Evolutionary conservation across 768 basidiomycete genomes (phyloP), one percentile per base, ranked within the genome.

Genomic region (Collybiopsis luxurians): DNA sequence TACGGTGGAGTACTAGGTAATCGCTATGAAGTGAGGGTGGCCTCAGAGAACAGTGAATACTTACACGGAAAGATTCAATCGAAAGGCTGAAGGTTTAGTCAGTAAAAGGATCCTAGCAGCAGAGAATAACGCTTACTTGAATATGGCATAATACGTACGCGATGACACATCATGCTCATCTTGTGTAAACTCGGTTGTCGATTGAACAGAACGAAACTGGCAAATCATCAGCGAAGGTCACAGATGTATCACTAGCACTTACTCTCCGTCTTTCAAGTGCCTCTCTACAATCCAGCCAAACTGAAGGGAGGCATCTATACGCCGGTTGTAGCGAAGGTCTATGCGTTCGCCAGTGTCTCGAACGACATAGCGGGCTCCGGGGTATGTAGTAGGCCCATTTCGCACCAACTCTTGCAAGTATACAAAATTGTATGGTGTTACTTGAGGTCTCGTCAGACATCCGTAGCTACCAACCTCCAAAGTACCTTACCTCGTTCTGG

Each of bases 151-250:
- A 98, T 75, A 66, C 90, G 93, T 27, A 98, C 92, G 31, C 95
- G 86, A 76, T 98, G 97, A 71, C 92, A 92, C 97, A 98, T 98
- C 97, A 98, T 98, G 80, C 94, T 96, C 97, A 98, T 98, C 73
- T 99, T 99, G 73, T 99, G 97, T 71, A 98, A 73, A 81, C 87
- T 91, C 11, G 97, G 97, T 69, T 99, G 97, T 53, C 97, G 95
- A 71, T 99, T 98, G 78, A 99, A 98, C 52, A 99, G 75, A 19
- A 98, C 91, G 63, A 79, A 95, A 67, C 92, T 95, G 59, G 6
- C 31, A n/a, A n/a, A 34, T 2, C 11, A 51, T 65, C 0, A 64
- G 38, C 38, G 15, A 5, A 62, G n/a, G n/a, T n/a, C n/a, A n/a
- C 43, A 52, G 46, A 26, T 17, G 10, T 10, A n/a, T 10, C 17